Evolutionary conservation across 352 stramenopile genomes (phyloP).

Genomic region (Phytophthora capsici): DNA sequence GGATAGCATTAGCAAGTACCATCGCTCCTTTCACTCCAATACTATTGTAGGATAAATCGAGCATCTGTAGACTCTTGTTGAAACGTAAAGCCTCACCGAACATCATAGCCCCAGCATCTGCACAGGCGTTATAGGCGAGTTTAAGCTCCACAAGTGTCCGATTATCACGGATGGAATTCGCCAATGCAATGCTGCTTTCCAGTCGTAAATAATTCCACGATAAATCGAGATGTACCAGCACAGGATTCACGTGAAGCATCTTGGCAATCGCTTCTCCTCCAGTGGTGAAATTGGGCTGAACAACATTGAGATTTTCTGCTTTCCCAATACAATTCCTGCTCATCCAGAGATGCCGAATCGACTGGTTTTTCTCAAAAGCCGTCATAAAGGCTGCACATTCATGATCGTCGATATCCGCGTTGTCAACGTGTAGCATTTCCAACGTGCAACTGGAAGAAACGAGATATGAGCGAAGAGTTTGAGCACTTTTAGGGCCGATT

Average conservation of each 20-base stretch:
- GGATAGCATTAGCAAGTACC: slow-evolving; percentile 72
- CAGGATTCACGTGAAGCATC: slow-evolving; percentile 84
- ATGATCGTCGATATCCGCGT: slow-evolving; percentile 88
- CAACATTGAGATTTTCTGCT: slow-evolving; percentile 89
- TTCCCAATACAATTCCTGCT: slow-evolving; percentile 89
- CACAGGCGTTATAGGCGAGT: slow-evolving; percentile 80
- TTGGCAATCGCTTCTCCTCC: slow-evolving; percentile 89
- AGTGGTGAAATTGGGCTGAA: slow-evolving; percentile 83
- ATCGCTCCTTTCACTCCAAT: slow-evolving; percentile 75
- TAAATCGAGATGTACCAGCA: slow-evolving; percentile 81
- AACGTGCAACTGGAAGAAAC: slow-evolving; percentile 67
- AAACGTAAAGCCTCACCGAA: slow-evolving; percentile 73
- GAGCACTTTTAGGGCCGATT: slow-evolving; percentile 62
- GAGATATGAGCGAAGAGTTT: slow-evolving; percentile 65
- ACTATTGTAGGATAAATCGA: slow-evolving; percentile 84
- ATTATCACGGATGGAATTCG: slow-evolving; percentile 70
- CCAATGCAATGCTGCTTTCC: slow-evolving; percentile 75
- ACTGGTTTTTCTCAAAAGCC: slow-evolving; percentile 83
- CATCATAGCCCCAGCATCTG: slow-evolving; percentile 74
- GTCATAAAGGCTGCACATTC: slow-evolving; percentile 89
- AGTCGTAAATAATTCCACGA: slow-evolving; percentile 92
- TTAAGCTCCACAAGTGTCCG: slow-evolving; percentile 70
- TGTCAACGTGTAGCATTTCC: slow-evolving; percentile 71
- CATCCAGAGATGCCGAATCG: slow-evolving; percentile 75
- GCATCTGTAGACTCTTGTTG: slow-evolving; percentile 65